Base-by-base conservation (phyloP, 2,329 filamentous ascomycete genomes). In the Cytospora paraplurivora region DNA sequence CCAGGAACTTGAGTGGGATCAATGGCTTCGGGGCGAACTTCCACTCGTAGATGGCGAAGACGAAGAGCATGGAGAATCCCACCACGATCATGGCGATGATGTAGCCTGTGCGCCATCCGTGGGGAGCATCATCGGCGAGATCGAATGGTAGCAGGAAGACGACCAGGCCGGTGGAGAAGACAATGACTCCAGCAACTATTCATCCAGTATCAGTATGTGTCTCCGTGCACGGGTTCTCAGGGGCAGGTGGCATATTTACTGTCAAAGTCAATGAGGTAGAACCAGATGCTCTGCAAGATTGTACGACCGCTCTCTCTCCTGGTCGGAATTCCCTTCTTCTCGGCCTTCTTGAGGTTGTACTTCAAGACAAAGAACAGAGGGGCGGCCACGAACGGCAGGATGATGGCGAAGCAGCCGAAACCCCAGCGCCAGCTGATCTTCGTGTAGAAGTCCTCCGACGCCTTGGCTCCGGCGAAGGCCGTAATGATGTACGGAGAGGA, bases 111-210 rank as follows among this genome's bases (percentile, higher is more conserved):
- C 72, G 72, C 84, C 84, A 87, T 11, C 79, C 81, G 51, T 81
- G 72, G 15, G 79, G 79, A 0, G 81, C 79, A 2, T 72, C 69
- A 8, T 69, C 67, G 19, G 82, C 80, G 15, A 91, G 77, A 5
- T 81, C 88, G 70, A 91, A 85, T 0, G 88, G 88, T 0, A 91
- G 80, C 15, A 91, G 74, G 70, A 91, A 87, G 17, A 88, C 71
- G 2, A 81, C 79, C 21, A 88, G 78, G 6, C 86, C 87, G 4
- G 74, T 77, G 5, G 81, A 79, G 68, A 89, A 81, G 7, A 89
- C 73, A 34, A 88, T 62, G 35, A 88, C 79, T 0, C 87, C 86
- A 4, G 83, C 66, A 4, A 81, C 74, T 76, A 13, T 44, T 52
- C 11, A 34, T 37, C 1, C 32, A 50, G 1, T 15, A 51, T 47